A percentile compares a stretch with the other conserved stretches of the same genome.
These are phyloP conservation scores for Nakazawaea anatomiae DNA, from an alignment of 805 yeast species.

Conservation along the genomic window DNA sequence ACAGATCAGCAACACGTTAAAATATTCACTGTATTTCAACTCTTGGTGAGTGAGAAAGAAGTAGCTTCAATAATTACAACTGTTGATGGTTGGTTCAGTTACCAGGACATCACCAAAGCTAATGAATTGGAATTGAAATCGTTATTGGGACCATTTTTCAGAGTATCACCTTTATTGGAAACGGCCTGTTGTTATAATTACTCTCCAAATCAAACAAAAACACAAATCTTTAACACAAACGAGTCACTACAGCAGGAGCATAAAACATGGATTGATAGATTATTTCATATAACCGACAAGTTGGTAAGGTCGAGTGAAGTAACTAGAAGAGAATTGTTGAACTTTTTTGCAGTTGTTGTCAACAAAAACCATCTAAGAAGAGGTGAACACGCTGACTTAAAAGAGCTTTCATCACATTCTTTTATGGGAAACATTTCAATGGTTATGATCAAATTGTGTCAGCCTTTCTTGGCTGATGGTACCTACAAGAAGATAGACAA, in stretches of 20 bases:
- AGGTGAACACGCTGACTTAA: constrained; percentile 73
- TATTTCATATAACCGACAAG: constrained; percentile 66
- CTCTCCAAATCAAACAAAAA: constrained; percentile 26
- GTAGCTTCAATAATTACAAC: constrained; percentile 58
- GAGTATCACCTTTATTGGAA: constrained; percentile 66
- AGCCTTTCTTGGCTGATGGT: constrained; percentile 71
- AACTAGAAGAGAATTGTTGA: constrained; percentile 58
- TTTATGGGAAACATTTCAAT: constrained; percentile 73
- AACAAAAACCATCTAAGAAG: constrained; percentile 82
- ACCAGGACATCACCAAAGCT: constrained; percentile 38
- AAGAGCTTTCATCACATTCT: constrained; percentile 67
- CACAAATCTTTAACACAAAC: constrained; percentile 43
- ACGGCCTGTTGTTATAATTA: constrained; percentile 44
- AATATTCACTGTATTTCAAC: constrained; percentile 49
- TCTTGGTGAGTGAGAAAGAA: constrained; percentile 51
- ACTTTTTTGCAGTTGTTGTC: constrained; percentile 67
- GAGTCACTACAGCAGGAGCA: constrained; percentile 63
- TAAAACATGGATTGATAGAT: constrained; percentile 48
- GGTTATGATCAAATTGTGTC: constrained; percentile 63
- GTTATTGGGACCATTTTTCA: constrained; percentile 70
- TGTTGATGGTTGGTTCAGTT: constrained; percentile 43
- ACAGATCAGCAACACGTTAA: constrained; percentile 40
- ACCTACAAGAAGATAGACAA: constrained; percentile 64
- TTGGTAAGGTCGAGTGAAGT: constrained; percentile 66
- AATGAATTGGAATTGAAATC: constrained; percentile 54